Base-by-base conservation (phyloP, 257 asterid genomes). In the Knoxia roxburghii region DNA sequence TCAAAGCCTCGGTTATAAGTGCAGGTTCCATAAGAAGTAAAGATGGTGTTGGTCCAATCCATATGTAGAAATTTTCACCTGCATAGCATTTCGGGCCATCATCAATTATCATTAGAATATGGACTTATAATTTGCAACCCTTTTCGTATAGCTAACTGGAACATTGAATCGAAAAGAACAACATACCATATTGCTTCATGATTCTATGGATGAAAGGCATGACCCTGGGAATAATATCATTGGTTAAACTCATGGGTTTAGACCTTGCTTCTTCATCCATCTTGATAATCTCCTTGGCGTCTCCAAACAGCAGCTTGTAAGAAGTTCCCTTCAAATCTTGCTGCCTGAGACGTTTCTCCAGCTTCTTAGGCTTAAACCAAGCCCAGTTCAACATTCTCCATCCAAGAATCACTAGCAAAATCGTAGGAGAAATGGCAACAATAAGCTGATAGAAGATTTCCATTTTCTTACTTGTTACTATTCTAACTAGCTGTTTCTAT, bases 1-100 rank as follows among this genome's bases (percentile, higher is more conserved):
- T 45, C 24, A 78, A 33, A 3, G 74, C 48, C 41, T 78, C 80
- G 68, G 45, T 71, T 24, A 74, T 43, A 6, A 56, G 52, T 23
- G 67, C 79, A 0, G 77, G 72, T 0, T 78, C 79, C 63, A 40
- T 45, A 32, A 78, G 67, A 55, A 78, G 32, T 67, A 75, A 41
- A 23, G 55, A 41, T 13, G 77, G 77, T 30, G 2, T 67, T 63
- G 83, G 79, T 15, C 83, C 79, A 37, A 48, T 7, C 83, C 83
- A 78, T 21, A 41, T 41, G 39, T 61, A 74, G 6, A 55, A 54
- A 5, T 68, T 78, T 50, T 33, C 56, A 29, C 83, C 83, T 78
- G 56, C 33, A 59, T 3, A 4, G 6, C 41, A 3, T 37, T 37
- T 37, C 41, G 9, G 41, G 41, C 6, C 6, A 37, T 37, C 41